Evolutionary conservation across 192 early-diverging fungal species (phyloP), one percentile per base, ranked within the genome.

Genomic region (Cetraspora pellucida): DNA sequence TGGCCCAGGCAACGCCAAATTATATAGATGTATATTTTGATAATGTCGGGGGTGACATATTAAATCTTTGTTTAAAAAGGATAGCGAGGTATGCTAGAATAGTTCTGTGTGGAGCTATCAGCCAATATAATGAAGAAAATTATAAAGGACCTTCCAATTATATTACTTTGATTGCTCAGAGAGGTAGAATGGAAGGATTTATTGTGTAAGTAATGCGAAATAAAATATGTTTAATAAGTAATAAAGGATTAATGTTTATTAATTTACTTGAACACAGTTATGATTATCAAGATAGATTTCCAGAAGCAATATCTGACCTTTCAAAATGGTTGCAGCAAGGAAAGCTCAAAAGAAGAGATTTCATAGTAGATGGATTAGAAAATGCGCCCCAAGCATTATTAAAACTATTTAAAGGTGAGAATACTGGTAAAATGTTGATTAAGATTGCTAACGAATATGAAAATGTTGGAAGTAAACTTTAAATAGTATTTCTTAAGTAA

Each of bases 21-120:
- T 65, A 79, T 46, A 85, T 84, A 21, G 87, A 85, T 59, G 77
- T 88, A 63, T 88, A 82, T 79, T 88, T 87, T 67, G 87, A 88
- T 75, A 88, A 88, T 72, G 83, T 83, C 43, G 87, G 87, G 30
- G 87, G 87, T 27, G 81, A 83, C 65, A 87, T 88, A 37, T 75
- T 87, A 59, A 83, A 88, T 60, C 66, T 77, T 19, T 78, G 77
- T 58, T 60, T 86, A 68, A 69, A 74, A 45, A 78, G 83, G 17
- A 81, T 87, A 75, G 82, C 82, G 2, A 77, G 75, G 64, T 77
- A 82, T 44, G 87, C 80, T 30, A 80, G 87, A 10, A 84, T 87
- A 43, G 82, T 86, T 46, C 74, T 88, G 21, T 86, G 87, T 55
- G 87, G 87, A 25, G 83, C 85, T 19, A 87, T 88, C 44, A 84